phyloP scores from a whole-genome alignment of 371 early-diverging fungal species.

The Parasitella parasitica region DNA sequence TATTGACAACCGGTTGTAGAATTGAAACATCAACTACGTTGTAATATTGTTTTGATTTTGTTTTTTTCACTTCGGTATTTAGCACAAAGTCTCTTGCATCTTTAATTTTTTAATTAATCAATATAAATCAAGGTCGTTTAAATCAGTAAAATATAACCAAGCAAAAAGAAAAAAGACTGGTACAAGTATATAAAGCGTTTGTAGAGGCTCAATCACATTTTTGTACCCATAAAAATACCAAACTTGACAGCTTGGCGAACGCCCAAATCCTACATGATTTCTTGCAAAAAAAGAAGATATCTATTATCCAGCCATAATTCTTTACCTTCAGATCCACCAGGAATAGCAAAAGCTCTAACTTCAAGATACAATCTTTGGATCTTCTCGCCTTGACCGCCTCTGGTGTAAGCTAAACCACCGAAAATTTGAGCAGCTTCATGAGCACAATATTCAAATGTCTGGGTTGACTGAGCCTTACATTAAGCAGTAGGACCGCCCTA shows the following conservation, averaged over 20 bases:
- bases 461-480: conserved; percentile 84
- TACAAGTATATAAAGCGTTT: too few species aligned
- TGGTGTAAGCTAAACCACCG: conserved; percentile 85
- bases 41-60: too few species aligned
- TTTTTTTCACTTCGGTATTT: too few species aligned
- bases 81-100: too few species aligned
- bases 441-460: conserved; percentile 86
- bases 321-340: conserved; percentile 68
- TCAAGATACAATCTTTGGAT: conserved; percentile 87
- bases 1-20: too few species aligned
- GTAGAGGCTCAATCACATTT: conserved; percentile 27
- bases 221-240: conserved; percentile 66
- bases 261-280: conserved; percentile 77
- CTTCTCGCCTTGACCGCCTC: conserved; percentile 88
- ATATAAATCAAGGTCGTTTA: too few species aligned
- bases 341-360: conserved; percentile 82
- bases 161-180: background rate
- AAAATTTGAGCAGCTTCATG: conserved; percentile 92
- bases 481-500: conserved; percentile 88
- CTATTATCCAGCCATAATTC: background rate
- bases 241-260: conserved; percentile 78
- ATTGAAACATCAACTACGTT: too few species aligned
- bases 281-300: conserved; percentile 9
- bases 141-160: too few species aligned
- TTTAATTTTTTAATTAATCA: too few species aligned